Base-by-base conservation (phyloP, 2,329 filamentous ascomycete genomes). In the Cladophialophora yegresii region DNA sequence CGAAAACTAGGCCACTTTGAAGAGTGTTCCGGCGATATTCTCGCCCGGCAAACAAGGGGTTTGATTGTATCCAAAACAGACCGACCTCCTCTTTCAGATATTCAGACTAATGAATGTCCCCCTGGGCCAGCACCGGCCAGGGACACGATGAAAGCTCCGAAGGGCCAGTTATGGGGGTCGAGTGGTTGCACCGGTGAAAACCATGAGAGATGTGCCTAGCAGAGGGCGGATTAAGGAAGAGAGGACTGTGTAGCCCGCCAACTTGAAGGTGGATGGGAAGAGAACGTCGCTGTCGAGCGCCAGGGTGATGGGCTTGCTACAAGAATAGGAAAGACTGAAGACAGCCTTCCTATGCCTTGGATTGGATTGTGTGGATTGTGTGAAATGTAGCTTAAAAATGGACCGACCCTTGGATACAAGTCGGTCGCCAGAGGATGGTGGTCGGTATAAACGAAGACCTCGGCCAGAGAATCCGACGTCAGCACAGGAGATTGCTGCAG, bases 101-200 rank as follows among this genome's bases (percentile, higher is more conserved):
- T 56, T 51, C 26, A 43, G 28, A 60, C n/a, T 50, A 33, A 20
- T 20, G 43, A 33, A 40, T 3, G 36, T 49, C 43, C 55, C 64
- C 36, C 58, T 54, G 58, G 59, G 62, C 66, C 66, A 58, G 33
- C 26, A 16, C 30, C 28, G 59, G 64, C 61, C 61, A 58, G 58
- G 63, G 61, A 45, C 45, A 57, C 9, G 49, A 4, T 54, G 30
- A n/a, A 26, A 43, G 36, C 54, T 62, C 54, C 47, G 16, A 54
- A 64, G 53, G 58, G 73, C 83, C 79, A 93, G 82, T 97, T 98
- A 98, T 85, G 93, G 93, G 78, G 95, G 93, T 82, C 96, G 93
- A 84, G 92, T 95, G 84, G 95, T 91, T 83, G 92, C 91, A 89
- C 93, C 93, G 84, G 88, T 88, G 80, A 93, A 93, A 87, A 96